These are phyloP conservation scores for Barnettozyma hawaiiensis DNA, from an alignment of 1,139 yeast species.

Conservation along the genomic window DNA sequence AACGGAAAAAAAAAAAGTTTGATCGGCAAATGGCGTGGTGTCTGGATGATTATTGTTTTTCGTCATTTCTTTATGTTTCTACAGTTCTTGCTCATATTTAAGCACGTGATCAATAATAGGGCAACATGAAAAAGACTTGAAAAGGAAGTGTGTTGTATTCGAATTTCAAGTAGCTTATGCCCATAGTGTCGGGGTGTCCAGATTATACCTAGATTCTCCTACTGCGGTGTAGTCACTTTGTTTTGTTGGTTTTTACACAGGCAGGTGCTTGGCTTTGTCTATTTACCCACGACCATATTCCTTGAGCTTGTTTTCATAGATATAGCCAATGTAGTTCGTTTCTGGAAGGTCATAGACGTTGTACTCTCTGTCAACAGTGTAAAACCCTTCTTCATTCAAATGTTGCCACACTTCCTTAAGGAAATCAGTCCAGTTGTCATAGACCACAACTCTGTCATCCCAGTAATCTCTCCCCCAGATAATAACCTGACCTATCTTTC, in stretches of 20 bases:
- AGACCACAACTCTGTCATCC: constrained; percentile 56
- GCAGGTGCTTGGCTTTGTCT: not conserved
- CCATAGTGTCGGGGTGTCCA: no score
- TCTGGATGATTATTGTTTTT: constrained; percentile 1
- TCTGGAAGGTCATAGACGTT: constrained; percentile 51
- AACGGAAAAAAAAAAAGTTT: constrained; percentile 11
- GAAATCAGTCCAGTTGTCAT: constrained; percentile 51
- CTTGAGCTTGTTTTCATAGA: constrained; percentile 7
- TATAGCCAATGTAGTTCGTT: constrained; percentile 13
- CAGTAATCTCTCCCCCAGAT: constrained; percentile 55
- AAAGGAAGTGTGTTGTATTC: no score
- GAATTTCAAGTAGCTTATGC: no score
- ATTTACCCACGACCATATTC: constrained; percentile 3
- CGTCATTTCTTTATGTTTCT: no score
- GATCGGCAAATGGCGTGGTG: constrained; percentile 4
- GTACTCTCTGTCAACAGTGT: constrained; percentile 38
- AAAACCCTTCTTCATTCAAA: constrained; percentile 48
- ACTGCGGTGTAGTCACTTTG: not conserved
- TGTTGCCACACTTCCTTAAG: constrained; percentile 43
- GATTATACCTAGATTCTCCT: no score
- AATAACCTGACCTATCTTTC: constrained; percentile 58
- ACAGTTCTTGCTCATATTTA: not conserved
- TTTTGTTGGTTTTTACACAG: not conserved
- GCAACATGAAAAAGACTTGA: not conserved
- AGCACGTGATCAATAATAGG: not conserved